Conservation (phyloP, 1,139 yeast species). For the Arxiozyma slooffiae region DNA sequence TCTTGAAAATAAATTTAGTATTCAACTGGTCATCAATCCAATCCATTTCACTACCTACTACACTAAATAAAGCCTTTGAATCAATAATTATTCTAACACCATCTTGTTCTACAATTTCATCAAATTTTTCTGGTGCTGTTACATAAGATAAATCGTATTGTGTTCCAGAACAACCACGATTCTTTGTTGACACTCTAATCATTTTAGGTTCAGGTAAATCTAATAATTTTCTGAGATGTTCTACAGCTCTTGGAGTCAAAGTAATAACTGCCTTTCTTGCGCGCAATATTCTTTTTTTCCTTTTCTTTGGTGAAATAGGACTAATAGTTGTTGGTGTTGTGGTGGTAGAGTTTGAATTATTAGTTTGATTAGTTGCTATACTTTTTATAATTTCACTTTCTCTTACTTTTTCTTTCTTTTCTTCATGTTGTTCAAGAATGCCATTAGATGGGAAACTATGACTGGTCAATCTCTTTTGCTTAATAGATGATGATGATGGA, state of each 20-base stretch:
- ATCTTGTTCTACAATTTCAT: constrained; percentile 84
- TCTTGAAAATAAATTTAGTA: constrained; percentile 80
- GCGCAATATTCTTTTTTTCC: constrained; percentile 55
- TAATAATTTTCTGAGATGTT: constrained; percentile 56
- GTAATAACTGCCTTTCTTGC: constrained; percentile 87
- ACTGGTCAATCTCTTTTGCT: constrained; percentile 22
- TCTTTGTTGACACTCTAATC: constrained; percentile 86
- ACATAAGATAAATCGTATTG: constrained; percentile 89
- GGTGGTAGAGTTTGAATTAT: too few relatives aligned
- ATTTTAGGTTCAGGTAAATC: constrained; percentile 80
- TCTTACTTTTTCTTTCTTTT: constrained; percentile 6
- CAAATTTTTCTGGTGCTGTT: constrained; percentile 81
- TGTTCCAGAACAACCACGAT: constrained; percentile 93
- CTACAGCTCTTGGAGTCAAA: constrained; percentile 61
- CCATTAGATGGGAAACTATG: constrained; percentile 25
- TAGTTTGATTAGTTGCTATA: not conserved
- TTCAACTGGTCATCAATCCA: constrained; percentile 91
- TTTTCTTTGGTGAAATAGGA: constrained; percentile 29
- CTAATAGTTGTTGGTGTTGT: not conserved
- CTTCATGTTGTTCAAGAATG: constrained; percentile 11
- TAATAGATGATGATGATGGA: not conserved
- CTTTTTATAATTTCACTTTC: not conserved
- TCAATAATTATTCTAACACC: constrained; percentile 89
- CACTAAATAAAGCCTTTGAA: constrained; percentile 88
- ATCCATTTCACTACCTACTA: constrained; percentile 97